Conservation (phyloP, 2,329 filamentous ascomycete genomes). For the Alternaria sp. region DNA sequence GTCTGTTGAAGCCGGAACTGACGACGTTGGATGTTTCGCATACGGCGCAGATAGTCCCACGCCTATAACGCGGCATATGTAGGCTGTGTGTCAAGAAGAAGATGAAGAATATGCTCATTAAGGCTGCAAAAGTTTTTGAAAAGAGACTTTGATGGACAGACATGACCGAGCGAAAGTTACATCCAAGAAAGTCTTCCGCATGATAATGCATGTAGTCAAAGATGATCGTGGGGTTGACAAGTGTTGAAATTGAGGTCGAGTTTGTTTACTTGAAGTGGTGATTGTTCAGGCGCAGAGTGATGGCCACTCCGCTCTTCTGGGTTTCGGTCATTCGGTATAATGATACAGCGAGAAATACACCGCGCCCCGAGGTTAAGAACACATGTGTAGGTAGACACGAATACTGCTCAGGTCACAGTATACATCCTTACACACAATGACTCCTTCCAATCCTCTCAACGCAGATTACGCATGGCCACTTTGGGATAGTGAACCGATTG, state of each 20-base stretch:
- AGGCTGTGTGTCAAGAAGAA: not conserved
- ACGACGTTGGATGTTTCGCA: not conserved
- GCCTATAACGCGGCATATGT: not conserved
- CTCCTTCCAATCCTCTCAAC: not conserved
- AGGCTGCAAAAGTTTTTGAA: not conserved
- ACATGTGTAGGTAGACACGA: not conserved
- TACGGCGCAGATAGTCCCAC: not conserved
- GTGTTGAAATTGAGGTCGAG: not conserved
- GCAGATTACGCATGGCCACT: constrained; percentile 20
- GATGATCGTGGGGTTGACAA: not conserved
- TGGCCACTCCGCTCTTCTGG: not conserved
- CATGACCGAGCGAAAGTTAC: not conserved
- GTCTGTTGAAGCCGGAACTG: not conserved
- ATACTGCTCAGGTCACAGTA: not conserved
- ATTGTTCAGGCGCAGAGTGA: not conserved
- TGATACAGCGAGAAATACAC: constrained; percentile 1
- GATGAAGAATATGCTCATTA: not conserved
- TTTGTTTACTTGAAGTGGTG: not conserved
- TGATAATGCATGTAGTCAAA: not conserved
- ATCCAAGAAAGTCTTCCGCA: not conserved
- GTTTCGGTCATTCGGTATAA: constrained; percentile 1
- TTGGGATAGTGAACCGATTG: constrained; percentile 11
- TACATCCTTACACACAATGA: not conserved
- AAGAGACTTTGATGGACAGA: not conserved
- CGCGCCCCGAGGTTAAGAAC: not conserved